These are phyloP conservation scores for Lupinus albus DNA, from an alignment of 306 rosid species.

Conservation along the genomic window DNA sequence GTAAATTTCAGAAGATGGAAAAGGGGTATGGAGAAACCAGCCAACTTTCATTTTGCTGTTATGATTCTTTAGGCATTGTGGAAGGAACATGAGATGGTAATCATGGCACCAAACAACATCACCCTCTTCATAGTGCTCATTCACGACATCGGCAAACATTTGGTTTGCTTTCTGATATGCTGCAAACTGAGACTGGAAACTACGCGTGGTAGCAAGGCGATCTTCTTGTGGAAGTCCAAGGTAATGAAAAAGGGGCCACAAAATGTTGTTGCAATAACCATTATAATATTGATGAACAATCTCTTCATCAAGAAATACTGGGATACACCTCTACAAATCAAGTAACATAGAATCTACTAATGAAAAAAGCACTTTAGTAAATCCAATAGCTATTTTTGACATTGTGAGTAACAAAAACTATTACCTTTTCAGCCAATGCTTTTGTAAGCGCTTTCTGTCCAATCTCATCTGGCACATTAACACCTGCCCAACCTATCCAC, in stretches of 20 bases:
- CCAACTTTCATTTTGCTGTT: conserved; percentile 83
- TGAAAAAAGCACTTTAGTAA: conserved; percentile 22
- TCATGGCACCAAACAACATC: conserved; percentile 98
- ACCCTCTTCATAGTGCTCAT: conserved; percentile 76
- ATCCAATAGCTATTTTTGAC: conserved; percentile 4
- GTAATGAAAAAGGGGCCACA: conserved; percentile 96
- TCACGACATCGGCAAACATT: conserved; percentile 93
- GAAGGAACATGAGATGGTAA: conserved; percentile 95
- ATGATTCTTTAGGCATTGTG: conserved; percentile 76
- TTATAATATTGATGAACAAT: conserved; percentile 90
- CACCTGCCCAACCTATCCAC: conserved; percentile 99
- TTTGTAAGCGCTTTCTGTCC: conserved; percentile 86
- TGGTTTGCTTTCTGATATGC: conserved; percentile 90
- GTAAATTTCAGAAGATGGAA: conserved; percentile 92
- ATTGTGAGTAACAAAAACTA: conserved; percentile 5
- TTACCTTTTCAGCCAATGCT: conserved; percentile 86
- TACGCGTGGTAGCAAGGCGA: conserved; percentile 92
- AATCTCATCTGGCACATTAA: conserved; percentile 79
- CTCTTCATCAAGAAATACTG: conserved; percentile 92
- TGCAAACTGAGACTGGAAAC: conserved; percentile 88
- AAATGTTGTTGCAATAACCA: conserved; percentile 89
- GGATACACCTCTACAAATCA: conserved; percentile 73
- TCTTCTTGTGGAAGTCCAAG: conserved; percentile 97
- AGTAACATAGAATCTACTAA: conserved; percentile 25
- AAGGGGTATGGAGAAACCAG: conserved; percentile 95